Base-by-base conservation (phyloP, 306 rosid species). In the Potentilla sterilis region DNA sequence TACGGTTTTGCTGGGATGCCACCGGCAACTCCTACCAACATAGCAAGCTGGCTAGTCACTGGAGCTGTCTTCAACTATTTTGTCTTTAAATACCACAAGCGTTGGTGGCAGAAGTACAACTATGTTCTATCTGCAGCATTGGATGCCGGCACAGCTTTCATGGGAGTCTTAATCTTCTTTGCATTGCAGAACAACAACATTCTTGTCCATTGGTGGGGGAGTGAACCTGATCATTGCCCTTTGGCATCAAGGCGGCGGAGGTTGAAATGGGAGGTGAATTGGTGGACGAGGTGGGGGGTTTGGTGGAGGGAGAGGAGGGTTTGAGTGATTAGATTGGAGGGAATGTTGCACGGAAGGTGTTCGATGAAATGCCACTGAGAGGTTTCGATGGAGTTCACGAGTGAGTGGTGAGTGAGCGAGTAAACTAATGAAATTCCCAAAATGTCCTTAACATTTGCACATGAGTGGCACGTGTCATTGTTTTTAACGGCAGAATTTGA, bases 1-100 rank as follows among this genome's bases (percentile, higher is more conserved):
- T 95, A 92, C 43, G 99, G 99, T 3, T 95, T 95, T 75, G 98
- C 97, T 1, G 99, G 97, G 64, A 89, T 95, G 97, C 98, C 99
- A 13, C 99, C 99, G 0, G 99, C 99, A 35, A 95, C 96, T 59
- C 99, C 99, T 14, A 88, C 98, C 48, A 95, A 95, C 74, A 95
- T 95, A 62, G 93, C 97, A 18, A 95, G 99, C 81, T 92, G 99
- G 99, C 97, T 92, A 7, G 3, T 92, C 59, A 95, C 99, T 0
- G 99, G 99, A 84, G 89, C 88, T 67, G 81, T 90, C 83, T 95
- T 95, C 87, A 95, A 95, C 75, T 95, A 72, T 88, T 95, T 95
- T 10, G 90, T 95, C 76, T 95, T 95, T 83, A 85, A 84, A 37
- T 90, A 80, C 85, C 91, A 87, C 78, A 90, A 90, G 69, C 85